A percentile compares a stretch with the other conserved stretches of the same genome.
Conservation (phyloP, 208 protist species). For the Tritrichomonas musculus region DNA sequence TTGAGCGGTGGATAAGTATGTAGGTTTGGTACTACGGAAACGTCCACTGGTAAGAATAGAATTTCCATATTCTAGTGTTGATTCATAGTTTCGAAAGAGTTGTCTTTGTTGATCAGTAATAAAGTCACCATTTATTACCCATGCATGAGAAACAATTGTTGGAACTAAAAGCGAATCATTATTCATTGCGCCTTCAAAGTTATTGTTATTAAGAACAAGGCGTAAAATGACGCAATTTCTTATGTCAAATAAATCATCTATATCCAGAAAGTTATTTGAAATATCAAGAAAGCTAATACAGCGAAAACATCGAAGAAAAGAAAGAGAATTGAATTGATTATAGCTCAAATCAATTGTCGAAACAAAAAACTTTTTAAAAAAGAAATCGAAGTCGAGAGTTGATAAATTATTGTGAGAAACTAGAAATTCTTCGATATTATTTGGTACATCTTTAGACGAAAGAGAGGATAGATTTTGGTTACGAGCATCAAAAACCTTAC, state of each 20-base stretch:
- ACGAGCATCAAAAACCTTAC: too few relatives aligned
- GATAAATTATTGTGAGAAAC: too few relatives aligned
- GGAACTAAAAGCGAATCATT: neutral
- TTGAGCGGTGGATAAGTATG: neutral
- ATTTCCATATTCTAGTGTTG: neutral
- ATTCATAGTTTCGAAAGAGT: neutral
- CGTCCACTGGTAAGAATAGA: neutral
- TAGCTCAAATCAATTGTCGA: neutral
- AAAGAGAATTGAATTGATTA: neutral
- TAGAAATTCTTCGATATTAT: too few relatives aligned
- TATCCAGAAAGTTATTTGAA: neutral
- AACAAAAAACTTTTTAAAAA: too few relatives aligned
- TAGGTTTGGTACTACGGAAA: neutral
- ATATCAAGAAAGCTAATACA: neutral
- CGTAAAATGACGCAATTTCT: neutral
- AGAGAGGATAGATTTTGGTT: too few relatives aligned
- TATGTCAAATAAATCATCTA: neutral
- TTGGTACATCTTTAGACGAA: too few relatives aligned
- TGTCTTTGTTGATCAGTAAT: neutral
- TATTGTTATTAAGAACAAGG: neutral
- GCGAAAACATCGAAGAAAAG: neutral
- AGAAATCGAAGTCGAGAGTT: too few relatives aligned
- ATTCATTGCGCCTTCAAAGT: neutral
- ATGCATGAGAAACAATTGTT: neutral
- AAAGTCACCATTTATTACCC: neutral